These are phyloP conservation scores for Eimeria falciformis DNA, from an alignment of 169 alveolate species.

Conservation along the genomic window DNA sequence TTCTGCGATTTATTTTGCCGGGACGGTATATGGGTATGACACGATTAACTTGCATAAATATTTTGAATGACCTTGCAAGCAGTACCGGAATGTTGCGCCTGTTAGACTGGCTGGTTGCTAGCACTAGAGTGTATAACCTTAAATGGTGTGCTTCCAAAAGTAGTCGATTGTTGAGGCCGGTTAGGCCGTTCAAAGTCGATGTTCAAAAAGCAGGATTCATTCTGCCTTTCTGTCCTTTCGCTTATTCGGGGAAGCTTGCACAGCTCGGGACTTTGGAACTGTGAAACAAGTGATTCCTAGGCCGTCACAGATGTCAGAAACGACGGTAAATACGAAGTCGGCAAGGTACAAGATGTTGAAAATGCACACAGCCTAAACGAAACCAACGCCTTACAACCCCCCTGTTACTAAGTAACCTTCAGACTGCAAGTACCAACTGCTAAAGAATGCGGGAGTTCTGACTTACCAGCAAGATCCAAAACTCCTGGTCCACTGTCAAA, in stretches of 20 bases:
- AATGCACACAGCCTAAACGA: conserved; percentile 58
- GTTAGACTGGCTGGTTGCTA: no score
- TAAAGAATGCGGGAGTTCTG: not conserved
- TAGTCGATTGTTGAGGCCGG: no score
- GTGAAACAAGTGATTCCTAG: conserved; percentile 56
- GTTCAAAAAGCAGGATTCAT: not conserved
- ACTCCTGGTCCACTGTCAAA: conserved; percentile 37
- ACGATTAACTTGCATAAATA: no score
- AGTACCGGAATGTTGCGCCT: no score
- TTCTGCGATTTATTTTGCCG: no score
- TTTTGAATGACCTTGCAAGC: no score
- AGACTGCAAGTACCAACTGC: not conserved
- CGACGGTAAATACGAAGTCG: conserved; percentile 72
- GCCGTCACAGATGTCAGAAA: conserved; percentile 64
- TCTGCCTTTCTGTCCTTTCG: conserved; percentile 11
- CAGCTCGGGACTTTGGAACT: not conserved
- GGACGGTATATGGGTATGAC: no score
- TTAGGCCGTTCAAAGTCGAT: no score
- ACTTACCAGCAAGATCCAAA: conserved; percentile 42
- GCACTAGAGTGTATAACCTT: no score
- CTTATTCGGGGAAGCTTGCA: not conserved
- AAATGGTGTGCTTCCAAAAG: no score
- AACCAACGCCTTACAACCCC: not conserved
- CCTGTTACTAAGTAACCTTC: not conserved
- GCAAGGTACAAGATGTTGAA: conserved; percentile 62